Evolutionary conservation across 2,329 filamentous ascomycete genomes (phyloP).

Genomic region (Aspergillus clavatus): DNA sequence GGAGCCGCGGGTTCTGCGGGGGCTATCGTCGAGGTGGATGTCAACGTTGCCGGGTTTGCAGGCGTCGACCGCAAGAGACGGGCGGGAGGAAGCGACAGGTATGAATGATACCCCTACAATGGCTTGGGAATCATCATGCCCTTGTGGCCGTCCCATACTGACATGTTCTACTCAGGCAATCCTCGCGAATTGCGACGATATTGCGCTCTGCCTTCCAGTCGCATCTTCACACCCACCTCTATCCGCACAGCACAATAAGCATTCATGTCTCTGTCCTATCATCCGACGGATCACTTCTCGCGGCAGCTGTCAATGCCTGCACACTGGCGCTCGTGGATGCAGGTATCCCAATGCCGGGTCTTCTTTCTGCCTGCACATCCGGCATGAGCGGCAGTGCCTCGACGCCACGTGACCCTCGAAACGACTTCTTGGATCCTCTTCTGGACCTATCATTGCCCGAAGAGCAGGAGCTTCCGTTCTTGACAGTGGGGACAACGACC

Average conservation of each 20-base stretch:
- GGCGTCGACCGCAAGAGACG: conserved; percentile 77
- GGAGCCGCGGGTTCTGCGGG: conserved; percentile 45
- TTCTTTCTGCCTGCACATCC: conserved; percentile 81
- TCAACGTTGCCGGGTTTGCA: conserved; percentile 82
- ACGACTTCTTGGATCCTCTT: conserved; percentile 41
- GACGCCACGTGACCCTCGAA: conserved; percentile 35
- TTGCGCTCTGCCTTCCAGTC: conserved; percentile 71
- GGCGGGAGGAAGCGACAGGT: conserved; percentile 70
- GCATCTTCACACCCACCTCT: conserved; percentile 79
- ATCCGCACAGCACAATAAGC: conserved; percentile 79
- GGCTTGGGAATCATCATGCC: neutral
- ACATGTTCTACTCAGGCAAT: conserved; percentile 53
- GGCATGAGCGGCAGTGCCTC: conserved; percentile 56
- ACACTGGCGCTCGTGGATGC: conserved; percentile 92
- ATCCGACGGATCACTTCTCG: conserved; percentile 84
- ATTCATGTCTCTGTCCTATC: conserved; percentile 82
- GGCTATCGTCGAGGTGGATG: conserved; percentile 71
- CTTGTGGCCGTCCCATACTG: neutral
- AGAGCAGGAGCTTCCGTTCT: conserved; percentile 72
- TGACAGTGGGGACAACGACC: conserved; percentile 71
- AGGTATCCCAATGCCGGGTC: conserved; percentile 90
- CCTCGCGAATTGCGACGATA: conserved; percentile 57
- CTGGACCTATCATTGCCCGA: conserved; percentile 43
- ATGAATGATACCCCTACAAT: too few species aligned
- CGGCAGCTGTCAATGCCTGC: conserved; percentile 83